phyloP scores from a whole-genome alignment of 805 yeast species.

The Zygotorulaspora florentina region DNA sequence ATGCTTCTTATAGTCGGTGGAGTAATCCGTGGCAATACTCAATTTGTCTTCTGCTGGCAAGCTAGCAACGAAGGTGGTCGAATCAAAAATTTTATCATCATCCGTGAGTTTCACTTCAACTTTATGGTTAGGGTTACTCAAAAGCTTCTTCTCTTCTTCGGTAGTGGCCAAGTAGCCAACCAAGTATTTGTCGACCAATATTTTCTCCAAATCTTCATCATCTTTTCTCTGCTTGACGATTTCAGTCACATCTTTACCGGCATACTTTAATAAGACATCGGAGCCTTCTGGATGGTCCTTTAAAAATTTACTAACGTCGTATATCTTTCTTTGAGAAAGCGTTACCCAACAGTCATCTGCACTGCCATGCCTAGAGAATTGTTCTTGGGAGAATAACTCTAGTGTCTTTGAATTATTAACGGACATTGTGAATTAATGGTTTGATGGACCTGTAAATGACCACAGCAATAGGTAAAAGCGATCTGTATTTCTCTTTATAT shows the following conservation, averaged over 20 bases:
- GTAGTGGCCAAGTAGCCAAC: constrained; percentile 81
- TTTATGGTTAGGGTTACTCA: constrained; percentile 55
- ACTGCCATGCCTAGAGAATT: constrained; percentile 51
- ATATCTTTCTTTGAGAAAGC: constrained; percentile 71
- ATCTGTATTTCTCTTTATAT: constrained; percentile 1
- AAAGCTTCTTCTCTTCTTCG: constrained; percentile 68
- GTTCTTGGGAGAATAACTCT: constrained; percentile 56
- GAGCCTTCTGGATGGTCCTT: constrained; percentile 65
- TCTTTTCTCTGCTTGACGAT: constrained; percentile 44
- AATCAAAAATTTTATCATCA: constrained; percentile 40
- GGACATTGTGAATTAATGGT: neutral
- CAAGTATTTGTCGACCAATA: constrained; percentile 73
- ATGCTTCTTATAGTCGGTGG: constrained; percentile 67
- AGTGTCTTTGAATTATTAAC: constrained; percentile 33
- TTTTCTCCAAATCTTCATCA: constrained; percentile 82
- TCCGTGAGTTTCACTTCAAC: constrained; percentile 53
- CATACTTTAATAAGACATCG: constrained; percentile 66
- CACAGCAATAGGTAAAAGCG: neutral
- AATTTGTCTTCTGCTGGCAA: constrained; percentile 72
- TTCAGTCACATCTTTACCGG: constrained; percentile 76
- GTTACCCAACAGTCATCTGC: constrained; percentile 73
- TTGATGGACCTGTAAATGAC: neutral
- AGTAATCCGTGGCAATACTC: constrained; percentile 72
- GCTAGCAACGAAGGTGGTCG: constrained; percentile 51
- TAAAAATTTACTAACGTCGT: constrained; percentile 62